Percentiles rank a stretch among this genome's conserved stretches.
phyloP scores from a whole-genome alignment of 2,329 filamentous ascomycete species.

The Emmonsiellopsis sp. region DNA sequence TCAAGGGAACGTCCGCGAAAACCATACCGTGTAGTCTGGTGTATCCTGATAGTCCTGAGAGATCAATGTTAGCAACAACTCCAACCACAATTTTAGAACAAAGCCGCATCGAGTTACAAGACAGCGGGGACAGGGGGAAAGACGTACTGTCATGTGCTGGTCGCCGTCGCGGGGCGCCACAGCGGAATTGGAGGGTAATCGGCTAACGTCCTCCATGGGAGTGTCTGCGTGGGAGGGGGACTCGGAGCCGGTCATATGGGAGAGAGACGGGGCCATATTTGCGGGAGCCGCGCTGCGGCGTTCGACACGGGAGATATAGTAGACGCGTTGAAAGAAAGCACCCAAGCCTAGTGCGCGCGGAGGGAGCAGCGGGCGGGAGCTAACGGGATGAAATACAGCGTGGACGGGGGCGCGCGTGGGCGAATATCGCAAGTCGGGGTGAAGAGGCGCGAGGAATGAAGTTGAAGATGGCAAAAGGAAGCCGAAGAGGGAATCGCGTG shows the following conservation, averaged over 20 bases:
- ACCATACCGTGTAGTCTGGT: constrained; percentile 50
- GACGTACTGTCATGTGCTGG: constrained; percentile 32
- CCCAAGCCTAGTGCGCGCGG: not conserved
- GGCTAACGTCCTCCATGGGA: constrained; percentile 36
- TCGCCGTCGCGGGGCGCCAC: constrained; percentile 25
- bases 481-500: constrained; percentile 3
- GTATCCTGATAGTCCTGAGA: constrained; percentile 46
- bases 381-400: not conserved
- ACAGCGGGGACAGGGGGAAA: not conserved
- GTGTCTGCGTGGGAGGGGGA: constrained; percentile 36
- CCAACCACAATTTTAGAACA: not conserved
- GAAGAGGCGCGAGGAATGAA: not conserved
- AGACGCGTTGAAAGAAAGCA: constrained; percentile 2
- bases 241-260: constrained; percentile 26
- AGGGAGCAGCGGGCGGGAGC: not conserved
- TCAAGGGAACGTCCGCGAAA: constrained; percentile 1
- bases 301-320: not conserved
- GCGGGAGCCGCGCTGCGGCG: constrained; percentile 2
- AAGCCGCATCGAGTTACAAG: constrained; percentile 1
- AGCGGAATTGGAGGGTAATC: constrained; percentile 25
- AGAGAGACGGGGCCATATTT: constrained; percentile 33
- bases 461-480: constrained; percentile 5
- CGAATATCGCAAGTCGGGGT: not conserved
- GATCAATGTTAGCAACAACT: constrained; percentile 2
- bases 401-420: not conserved